Conservation (phyloP, 2,329 filamentous ascomycete genomes). For the Fusarium liriodendri region DNA sequence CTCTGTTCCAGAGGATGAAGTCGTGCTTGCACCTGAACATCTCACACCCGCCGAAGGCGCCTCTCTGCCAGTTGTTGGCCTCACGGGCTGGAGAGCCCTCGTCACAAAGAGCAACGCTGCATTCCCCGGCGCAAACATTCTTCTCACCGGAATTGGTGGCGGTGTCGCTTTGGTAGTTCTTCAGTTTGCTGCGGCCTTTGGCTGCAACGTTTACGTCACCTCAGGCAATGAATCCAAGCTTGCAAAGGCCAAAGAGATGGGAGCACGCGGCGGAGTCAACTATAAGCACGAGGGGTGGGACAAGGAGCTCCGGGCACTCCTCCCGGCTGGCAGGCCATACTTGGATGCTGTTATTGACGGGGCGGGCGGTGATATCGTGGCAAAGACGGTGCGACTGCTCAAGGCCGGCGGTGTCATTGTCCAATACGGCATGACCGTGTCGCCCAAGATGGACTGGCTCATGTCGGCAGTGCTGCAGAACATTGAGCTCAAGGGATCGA, state of each 20-base stretch:
- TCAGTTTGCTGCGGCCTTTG: constrained; percentile 80
- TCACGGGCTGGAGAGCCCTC: constrained; percentile 90
- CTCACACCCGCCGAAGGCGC: constrained; percentile 80
- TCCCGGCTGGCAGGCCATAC: constrained; percentile 74
- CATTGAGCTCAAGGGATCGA: constrained; percentile 85
- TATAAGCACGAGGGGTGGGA: constrained; percentile 88
- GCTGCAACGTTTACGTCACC: constrained; percentile 84
- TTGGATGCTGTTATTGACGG: constrained; percentile 91
- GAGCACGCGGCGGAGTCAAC: constrained; percentile 82
- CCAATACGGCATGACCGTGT: constrained; percentile 90
- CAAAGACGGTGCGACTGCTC: constrained; percentile 73
- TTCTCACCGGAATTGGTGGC: constrained; percentile 92
- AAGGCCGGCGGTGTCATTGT: constrained; percentile 87
- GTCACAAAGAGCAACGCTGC: constrained; percentile 80
- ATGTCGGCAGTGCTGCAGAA: constrained; percentile 90
- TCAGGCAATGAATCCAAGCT: constrained; percentile 82
- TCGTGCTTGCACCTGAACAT: constrained; percentile 81
- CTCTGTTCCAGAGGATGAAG: constrained; percentile 74
- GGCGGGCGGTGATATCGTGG: constrained; percentile 86
- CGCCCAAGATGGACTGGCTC: constrained; percentile 85
- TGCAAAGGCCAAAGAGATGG: constrained; percentile 74
- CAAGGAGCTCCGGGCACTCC: constrained; percentile 71
- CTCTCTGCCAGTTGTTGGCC: constrained; percentile 83
- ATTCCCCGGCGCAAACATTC: constrained; percentile 75
- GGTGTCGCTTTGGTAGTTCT: constrained; percentile 88